A percentile compares a stretch with the other conserved stretches of the same genome.
phyloP scores from a whole-genome alignment of 768 basidiomycete species.

The Macrolepiota dolichaula region DNA sequence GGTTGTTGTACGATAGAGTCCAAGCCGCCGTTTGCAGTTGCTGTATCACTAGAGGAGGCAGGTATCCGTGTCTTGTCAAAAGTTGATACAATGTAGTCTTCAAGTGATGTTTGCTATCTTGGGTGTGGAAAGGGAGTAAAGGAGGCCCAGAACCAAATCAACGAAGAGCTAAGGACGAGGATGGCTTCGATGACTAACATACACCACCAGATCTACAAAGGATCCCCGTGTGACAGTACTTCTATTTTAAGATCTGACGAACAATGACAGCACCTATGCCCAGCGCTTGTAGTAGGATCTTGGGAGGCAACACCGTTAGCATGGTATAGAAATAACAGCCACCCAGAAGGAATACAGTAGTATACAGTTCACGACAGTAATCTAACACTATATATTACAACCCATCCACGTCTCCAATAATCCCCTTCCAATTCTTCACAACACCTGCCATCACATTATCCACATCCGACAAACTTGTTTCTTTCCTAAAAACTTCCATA shows the following conservation, averaged over 20 bases:
- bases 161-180: neutral
- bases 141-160: neutral
- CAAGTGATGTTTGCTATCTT: too few species aligned
- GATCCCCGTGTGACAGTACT: neutral
- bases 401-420: slow-evolving; percentile 16
- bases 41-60: too few species aligned
- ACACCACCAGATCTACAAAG: neutral
- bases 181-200: neutral
- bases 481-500: slow-evolving; percentile 77
- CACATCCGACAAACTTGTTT: slow-evolving; percentile 77
- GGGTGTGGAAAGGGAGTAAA: neutral
- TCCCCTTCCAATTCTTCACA: slow-evolving; percentile 31
- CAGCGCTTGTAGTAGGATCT: too few species aligned
- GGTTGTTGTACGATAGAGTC: too few species aligned
- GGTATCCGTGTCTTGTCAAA: too few species aligned
- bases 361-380: neutral
- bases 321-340: neutral
- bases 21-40: too few species aligned
- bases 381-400: slow-evolving; percentile 18
- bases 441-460: slow-evolving; percentile 67
- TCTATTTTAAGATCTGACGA: neutral
- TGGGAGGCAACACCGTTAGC: too few species aligned
- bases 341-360: neutral
- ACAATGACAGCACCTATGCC: too few species aligned
- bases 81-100: too few species aligned